Evolutionary conservation across 2,329 filamentous ascomycete genomes (phyloP).

Genomic region (Nigrospora osmanthi): DNA sequence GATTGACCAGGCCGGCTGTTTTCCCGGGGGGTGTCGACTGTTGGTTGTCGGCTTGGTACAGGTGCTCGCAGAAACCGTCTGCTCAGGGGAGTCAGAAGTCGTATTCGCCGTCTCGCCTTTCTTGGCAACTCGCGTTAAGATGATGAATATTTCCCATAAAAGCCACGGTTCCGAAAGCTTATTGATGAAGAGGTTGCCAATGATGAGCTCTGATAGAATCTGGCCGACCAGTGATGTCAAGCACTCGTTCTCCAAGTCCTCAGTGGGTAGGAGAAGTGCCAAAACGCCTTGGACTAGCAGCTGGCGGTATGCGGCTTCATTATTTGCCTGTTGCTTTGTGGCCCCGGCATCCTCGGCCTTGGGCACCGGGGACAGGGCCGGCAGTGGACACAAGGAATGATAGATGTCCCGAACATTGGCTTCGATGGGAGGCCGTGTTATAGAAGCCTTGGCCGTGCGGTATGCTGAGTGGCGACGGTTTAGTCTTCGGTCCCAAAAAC

Average conservation of each 20-base stretch:
- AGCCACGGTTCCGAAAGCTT: constrained; percentile 84
- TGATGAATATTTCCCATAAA: constrained; percentile 76
- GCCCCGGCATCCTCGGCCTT: constrained; percentile 40
- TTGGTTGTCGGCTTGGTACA: too few species aligned
- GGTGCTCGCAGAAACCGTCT: too few species aligned
- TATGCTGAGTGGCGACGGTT: constrained; percentile 49
- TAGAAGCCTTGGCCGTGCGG: constrained; percentile 55
- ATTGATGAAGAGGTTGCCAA: constrained; percentile 73
- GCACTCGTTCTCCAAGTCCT: constrained; percentile 84
- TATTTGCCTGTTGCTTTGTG: constrained; percentile 57
- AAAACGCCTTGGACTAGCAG: constrained; percentile 78
- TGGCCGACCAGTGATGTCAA: constrained; percentile 77
- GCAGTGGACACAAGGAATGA: constrained; percentile 75
- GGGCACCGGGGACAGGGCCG: constrained; percentile 72
- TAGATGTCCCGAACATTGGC: constrained; percentile 64
- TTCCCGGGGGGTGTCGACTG: too few species aligned
- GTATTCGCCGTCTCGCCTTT: constrained; percentile 5
- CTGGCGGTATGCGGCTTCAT: constrained; percentile 79
- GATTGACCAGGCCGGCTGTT: constrained; percentile 25
- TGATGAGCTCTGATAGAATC: constrained; percentile 81
- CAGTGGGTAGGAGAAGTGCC: constrained; percentile 78
- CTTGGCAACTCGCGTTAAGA: constrained; percentile 42
- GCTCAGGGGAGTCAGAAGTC: constrained; percentile 3
- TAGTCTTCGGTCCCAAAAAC: too few species aligned
- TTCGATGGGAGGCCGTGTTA: constrained; percentile 50